Evolutionary conservation across 225 moss, liverwort and hornwort species (phyloP), one percentile per base, ranked within the genome.

Genomic region (Bryum argenteum): DNA sequence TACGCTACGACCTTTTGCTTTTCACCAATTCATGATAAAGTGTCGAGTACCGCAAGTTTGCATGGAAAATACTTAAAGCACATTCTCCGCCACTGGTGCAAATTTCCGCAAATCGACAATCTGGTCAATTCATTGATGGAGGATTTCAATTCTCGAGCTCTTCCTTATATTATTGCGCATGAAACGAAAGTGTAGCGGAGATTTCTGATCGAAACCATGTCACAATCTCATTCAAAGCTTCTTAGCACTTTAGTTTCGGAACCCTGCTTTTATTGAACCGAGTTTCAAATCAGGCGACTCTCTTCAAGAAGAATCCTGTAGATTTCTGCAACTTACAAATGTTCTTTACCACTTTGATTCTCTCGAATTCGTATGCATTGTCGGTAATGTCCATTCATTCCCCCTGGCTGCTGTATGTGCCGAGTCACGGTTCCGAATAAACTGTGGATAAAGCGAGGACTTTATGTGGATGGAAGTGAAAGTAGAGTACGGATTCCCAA

Each of bases 391-490:
- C 1, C 45, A 24, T 79, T 53, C 80, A 80, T 65, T 60, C 75
- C 1, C 51, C 51, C 48, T 48, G 48, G 17, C 48, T 3, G 48
- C 17, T 65, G 43, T 52, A 54, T 61, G 41, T 40, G 66, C 21
- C 66, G 8, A 40, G 66, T 47, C 54, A 9, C 47, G 10, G 10
- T 0, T 42, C 38, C 19, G 8, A 40, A 65, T 28, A 40, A 40
- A 5, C 42, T 40, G 9, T 67, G 21, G 77, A 81, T 72, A 76
- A 62, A 9, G 23, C 2, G 10, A 52, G 68, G 81, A 77, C 77
- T 68, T 63, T 64, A 54, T 6, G 20, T 69, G 78, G 9, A 66
- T 19, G 82, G 74, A 26, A 73, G 54, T 65, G 44, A 77, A 63
- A 37, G 22, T 52, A 26, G 11, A 58, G 11, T 26, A 40, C 19